Conservation (phyloP, 148 eudicot genomes). For the Silene conica region DNA sequence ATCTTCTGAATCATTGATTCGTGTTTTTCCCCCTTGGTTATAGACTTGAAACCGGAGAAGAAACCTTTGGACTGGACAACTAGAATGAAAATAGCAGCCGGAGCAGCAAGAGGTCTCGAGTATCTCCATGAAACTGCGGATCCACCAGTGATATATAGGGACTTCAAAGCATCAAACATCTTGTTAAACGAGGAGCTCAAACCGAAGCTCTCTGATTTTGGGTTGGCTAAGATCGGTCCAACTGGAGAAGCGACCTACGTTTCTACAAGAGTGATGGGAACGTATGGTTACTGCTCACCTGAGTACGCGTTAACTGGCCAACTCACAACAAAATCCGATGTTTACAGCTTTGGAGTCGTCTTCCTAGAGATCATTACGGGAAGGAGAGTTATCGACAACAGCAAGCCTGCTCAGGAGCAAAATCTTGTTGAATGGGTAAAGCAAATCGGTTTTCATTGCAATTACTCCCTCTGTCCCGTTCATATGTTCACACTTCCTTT, state of each 20-base stretch:
- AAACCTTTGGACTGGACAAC: constrained; percentile 62
- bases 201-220: constrained; percentile 84
- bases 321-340: constrained; percentile 67
- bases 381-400: constrained; percentile 65
- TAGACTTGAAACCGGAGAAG: constrained; percentile 37
- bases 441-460: neutral
- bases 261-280: constrained; percentile 80
- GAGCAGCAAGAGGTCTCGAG: constrained; percentile 77
- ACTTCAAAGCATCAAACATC: constrained; percentile 83
- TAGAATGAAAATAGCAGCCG: constrained; percentile 68
- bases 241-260: constrained; percentile 57
- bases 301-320: constrained; percentile 80
- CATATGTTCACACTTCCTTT: too few species aligned
- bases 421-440: constrained; percentile 76
- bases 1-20: too few species aligned
- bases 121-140: constrained; percentile 73
- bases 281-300: constrained; percentile 87
- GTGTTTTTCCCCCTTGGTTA: neutral
- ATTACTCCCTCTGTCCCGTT: too few species aligned
- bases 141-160: constrained; percentile 78
- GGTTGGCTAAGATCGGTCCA: constrained; percentile 74
- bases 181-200: constrained; percentile 52
- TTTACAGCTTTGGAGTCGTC: constrained; percentile 87
- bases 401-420: constrained; percentile 59
- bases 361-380: constrained; percentile 82